These are phyloP conservation scores for Pyrenophora teres DNA, from an alignment of 2,329 filamentous ascomycete species.

Conservation along the genomic window DNA sequence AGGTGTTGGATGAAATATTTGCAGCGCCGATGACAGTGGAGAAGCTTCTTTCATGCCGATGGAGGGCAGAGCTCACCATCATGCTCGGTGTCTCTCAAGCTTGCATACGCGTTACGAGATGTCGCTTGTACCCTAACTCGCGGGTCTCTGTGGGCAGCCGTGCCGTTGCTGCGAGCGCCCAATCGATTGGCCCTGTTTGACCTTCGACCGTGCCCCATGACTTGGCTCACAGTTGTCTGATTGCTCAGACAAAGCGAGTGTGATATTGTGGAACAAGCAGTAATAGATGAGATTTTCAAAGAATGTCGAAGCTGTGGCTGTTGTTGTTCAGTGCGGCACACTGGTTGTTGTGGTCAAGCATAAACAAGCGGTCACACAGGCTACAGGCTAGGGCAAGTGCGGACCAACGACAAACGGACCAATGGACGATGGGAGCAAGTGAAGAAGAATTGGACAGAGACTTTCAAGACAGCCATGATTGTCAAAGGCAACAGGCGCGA, in stretches of 20 bases:
- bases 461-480: not conserved
- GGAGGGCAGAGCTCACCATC: slow-evolving; percentile 14
- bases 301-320: not conserved
- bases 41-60: not conserved
- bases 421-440: not conserved
- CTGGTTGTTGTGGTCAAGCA: not conserved
- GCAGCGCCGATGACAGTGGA: not conserved
- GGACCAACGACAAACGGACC: slow-evolving; percentile 6
- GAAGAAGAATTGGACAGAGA: not conserved
- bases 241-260: not conserved
- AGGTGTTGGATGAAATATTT: not conserved
- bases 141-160: not conserved
- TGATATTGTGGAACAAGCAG: not conserved
- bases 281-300: not conserved
- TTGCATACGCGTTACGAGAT: slow-evolving; percentile 16
- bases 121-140: not conserved
- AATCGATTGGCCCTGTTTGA: slow-evolving; percentile 6
- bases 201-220: slow-evolving; percentile 14
- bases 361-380: not conserved
- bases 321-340: not conserved
- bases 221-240: slow-evolving; percentile 1
- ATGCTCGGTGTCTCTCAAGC: not conserved
- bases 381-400: slow-evolving; percentile 7
- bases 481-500: not conserved
- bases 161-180: slow-evolving; percentile 1